phyloP scores from a whole-genome alignment of 768 basidiomycete genomes.

The Rhodotorula sphaerocarpa region DNA sequence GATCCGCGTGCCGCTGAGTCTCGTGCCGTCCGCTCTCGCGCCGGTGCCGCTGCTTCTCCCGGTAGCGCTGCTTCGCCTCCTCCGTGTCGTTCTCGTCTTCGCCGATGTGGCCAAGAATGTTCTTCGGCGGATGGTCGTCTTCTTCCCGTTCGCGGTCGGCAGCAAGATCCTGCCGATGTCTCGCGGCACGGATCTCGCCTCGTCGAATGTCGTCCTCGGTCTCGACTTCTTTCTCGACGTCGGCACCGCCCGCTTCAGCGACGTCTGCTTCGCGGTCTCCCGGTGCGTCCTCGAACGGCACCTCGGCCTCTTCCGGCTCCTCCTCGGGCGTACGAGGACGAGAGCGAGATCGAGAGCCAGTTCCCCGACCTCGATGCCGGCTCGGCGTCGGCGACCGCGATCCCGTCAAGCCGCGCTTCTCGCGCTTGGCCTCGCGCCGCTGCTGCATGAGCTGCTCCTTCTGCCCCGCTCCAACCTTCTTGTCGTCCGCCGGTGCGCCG shows the following conservation, averaged over 20 bases:
- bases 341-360: no score
- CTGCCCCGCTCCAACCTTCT: conserved; percentile 12
- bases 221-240: conserved; percentile 23
- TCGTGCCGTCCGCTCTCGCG: neutral
- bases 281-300: neutral
- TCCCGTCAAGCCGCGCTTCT: neutral
- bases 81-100: conserved; percentile 19
- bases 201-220: conserved; percentile 4
- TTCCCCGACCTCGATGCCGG: neutral
- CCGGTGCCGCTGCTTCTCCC: neutral
- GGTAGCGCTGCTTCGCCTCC: neutral
- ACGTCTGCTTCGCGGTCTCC: conserved; percentile 10
- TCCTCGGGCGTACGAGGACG: no score
- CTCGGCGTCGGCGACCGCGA: neutral
- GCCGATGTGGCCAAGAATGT: conserved; percentile 21
- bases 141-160: conserved; percentile 6
- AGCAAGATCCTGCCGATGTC: conserved; percentile 1
- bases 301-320: neutral
- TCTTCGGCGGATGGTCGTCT: conserved; percentile 29
- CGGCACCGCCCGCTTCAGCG: conserved; percentile 10
- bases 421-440: conserved; percentile 3
- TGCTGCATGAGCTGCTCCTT: conserved; percentile 1
- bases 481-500: conserved; percentile 15
- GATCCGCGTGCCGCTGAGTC: no score
- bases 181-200: conserved; percentile 2